Conservation (phyloP, 345 rosid species). For the Excoecaria cochinchinensis region DNA sequence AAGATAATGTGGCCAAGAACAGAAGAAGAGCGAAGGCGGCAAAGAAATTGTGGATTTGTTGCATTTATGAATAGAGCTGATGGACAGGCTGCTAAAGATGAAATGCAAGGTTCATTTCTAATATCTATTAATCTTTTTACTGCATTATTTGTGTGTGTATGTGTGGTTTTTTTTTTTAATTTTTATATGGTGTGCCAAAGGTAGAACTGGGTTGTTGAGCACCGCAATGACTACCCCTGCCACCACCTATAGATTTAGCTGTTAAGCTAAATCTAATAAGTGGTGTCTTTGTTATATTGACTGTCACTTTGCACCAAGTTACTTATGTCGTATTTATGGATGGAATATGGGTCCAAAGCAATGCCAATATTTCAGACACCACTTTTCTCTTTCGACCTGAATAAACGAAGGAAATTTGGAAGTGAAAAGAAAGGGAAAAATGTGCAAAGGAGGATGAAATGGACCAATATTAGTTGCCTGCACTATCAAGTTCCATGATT, state of each 20-base stretch:
- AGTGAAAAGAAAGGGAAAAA: not conserved
- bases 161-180: not conserved
- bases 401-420: not conserved
- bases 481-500: not conserved
- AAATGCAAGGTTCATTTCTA: constrained; percentile 84
- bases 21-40: constrained; percentile 90
- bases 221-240: not conserved
- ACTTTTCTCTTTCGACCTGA: not conserved
- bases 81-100: constrained; percentile 99
- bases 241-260: not conserved
- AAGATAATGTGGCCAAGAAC: constrained; percentile 99
- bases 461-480: not conserved
- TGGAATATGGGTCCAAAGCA: not conserved
- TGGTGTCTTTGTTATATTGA: not conserved
- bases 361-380: not conserved
- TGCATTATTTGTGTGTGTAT: not conserved
- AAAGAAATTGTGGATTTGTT: constrained; percentile 96
- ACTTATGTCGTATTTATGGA: not conserved
- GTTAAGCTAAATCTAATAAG: not conserved
- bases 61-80: constrained; percentile 97
- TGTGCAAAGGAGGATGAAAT: not conserved
- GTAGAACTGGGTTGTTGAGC: not conserved
- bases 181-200: no score
- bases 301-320: not conserved
- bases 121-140: not conserved